These are phyloP conservation scores for Aulographum hederae DNA, from an alignment of 2,329 filamentous ascomycete species.

Conservation along the genomic window DNA sequence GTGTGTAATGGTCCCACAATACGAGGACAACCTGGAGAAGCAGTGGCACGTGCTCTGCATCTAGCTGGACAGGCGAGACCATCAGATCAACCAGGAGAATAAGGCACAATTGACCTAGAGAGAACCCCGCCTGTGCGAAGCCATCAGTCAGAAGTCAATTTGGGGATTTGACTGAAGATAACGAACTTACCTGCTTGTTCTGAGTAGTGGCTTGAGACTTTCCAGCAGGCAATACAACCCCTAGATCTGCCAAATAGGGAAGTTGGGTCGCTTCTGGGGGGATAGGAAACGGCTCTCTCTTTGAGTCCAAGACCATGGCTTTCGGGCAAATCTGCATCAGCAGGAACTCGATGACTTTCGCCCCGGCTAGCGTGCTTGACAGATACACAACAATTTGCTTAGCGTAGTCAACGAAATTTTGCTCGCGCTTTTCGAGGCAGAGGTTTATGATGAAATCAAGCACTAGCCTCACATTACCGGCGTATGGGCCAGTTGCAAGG, in stretches of 20 bases:
- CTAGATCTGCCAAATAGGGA: slow-evolving; percentile 79
- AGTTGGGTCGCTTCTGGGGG: slow-evolving; percentile 57
- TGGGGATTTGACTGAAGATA: not conserved
- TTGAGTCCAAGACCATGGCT: slow-evolving; percentile 77
- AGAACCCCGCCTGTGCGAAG: slow-evolving; percentile 48
- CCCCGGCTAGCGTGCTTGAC: slow-evolving; percentile 67
- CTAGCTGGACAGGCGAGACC: slow-evolving; percentile 73
- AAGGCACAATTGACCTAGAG: slow-evolving; percentile 77
- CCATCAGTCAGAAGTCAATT: slow-evolving; percentile 7
- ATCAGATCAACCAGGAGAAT: slow-evolving; percentile 92
- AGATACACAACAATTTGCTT: slow-evolving; percentile 97
- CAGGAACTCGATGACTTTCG: slow-evolving; percentile 87
- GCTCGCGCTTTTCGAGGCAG: slow-evolving; percentile 82
- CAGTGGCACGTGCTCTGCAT: slow-evolving; percentile 63
- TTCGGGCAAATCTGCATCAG: slow-evolving; percentile 82
- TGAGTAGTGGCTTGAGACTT: slow-evolving; percentile 28
- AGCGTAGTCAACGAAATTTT: slow-evolving; percentile 94
- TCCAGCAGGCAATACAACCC: slow-evolving; percentile 52
- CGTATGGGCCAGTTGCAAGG: slow-evolving; percentile 78
- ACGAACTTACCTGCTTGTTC: slow-evolving; percentile 52
- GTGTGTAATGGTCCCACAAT: slow-evolving; percentile 93
- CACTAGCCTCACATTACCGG: slow-evolving; percentile 83
- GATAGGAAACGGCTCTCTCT: slow-evolving; percentile 38
- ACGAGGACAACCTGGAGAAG: slow-evolving; percentile 83
- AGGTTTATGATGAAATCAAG: slow-evolving; percentile 92